These are phyloP conservation scores for Stylosanthes scabra DNA, from an alignment of 331 rosid genomes.

Conservation along the genomic window DNA sequence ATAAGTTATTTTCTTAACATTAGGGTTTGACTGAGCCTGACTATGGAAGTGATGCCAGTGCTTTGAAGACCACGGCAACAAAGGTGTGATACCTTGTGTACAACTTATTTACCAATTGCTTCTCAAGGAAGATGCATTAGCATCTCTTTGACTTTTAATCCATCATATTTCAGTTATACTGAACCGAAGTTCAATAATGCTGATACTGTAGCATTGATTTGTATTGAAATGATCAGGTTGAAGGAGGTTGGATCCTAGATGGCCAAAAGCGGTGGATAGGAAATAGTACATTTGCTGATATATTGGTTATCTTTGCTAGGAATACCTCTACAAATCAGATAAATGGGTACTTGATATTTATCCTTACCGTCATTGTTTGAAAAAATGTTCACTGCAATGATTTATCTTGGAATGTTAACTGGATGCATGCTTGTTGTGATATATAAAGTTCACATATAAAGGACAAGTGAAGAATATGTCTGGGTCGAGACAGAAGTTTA, in stretches of 20 bases:
- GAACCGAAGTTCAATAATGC: slow-evolving; percentile 13
- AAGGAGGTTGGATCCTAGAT: slow-evolving; percentile 86
- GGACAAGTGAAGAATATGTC: neutral
- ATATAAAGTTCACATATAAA: neutral
- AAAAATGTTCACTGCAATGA: neutral
- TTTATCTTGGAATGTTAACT: neutral
- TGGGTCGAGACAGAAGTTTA: neutral
- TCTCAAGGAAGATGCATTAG: neutral
- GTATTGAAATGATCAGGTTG: slow-evolving; percentile 61
- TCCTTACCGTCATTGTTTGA: neutral
- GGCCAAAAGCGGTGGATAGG: slow-evolving; percentile 96
- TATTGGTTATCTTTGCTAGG: slow-evolving; percentile 78
- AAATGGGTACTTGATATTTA: slow-evolving; percentile 64
- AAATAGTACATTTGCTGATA: slow-evolving; percentile 89
- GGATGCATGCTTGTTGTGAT: neutral
- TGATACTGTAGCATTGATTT: slow-evolving; percentile 9
- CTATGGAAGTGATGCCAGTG: slow-evolving; percentile 89
- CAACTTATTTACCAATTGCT: slow-evolving; percentile 31
- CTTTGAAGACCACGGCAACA: slow-evolving; percentile 71
- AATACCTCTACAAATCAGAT: slow-evolving; percentile 76
- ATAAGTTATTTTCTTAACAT: slow-evolving; percentile 22
- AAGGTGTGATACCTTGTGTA: slow-evolving; percentile 49
- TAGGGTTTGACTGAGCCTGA: slow-evolving; percentile 93
- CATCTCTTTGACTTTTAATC: neutral
- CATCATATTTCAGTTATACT: slow-evolving; percentile 4